Conservation (phyloP, 176 grass and related monocot species). For the Themeda triandra region DNA sequence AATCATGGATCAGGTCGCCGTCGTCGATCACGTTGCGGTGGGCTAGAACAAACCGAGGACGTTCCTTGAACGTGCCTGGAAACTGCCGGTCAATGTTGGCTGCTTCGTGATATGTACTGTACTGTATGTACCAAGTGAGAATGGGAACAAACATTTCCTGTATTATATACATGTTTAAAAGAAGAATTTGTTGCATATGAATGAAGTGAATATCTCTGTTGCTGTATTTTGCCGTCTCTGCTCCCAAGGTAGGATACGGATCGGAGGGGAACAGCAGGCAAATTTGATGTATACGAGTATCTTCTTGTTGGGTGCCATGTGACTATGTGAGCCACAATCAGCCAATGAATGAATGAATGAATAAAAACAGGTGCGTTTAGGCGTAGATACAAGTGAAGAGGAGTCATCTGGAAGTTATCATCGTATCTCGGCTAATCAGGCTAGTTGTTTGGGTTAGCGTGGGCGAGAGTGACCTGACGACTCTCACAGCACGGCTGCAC, state of each 20-base stretch:
- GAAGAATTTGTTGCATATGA: no score
- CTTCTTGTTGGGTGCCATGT: neutral
- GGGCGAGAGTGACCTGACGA: no score
- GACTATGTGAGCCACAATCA: no score
- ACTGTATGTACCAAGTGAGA: neutral
- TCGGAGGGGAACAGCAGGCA: neutral
- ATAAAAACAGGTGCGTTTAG: neutral
- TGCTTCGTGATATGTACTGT: neutral
- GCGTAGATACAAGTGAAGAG: neutral
- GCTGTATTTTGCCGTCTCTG: no score
- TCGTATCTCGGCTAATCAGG: neutral
- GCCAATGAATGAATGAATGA: no score
- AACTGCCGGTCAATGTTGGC: constrained; percentile 19
- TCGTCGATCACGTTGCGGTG: neutral
- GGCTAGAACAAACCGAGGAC: neutral
- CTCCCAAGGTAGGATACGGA: neutral
- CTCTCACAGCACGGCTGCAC: no score
- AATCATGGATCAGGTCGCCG: neutral
- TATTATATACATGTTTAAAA: no score
- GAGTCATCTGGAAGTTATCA: neutral
- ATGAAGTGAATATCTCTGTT: no score
- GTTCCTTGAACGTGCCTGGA: neutral
- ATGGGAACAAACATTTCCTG: neutral
- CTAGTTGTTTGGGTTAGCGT: no score
- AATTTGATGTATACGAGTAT: neutral